phyloP scores from a whole-genome alignment of 1,139 yeast species.

The Hemisphaericaspora lyxosophila region DNA sequence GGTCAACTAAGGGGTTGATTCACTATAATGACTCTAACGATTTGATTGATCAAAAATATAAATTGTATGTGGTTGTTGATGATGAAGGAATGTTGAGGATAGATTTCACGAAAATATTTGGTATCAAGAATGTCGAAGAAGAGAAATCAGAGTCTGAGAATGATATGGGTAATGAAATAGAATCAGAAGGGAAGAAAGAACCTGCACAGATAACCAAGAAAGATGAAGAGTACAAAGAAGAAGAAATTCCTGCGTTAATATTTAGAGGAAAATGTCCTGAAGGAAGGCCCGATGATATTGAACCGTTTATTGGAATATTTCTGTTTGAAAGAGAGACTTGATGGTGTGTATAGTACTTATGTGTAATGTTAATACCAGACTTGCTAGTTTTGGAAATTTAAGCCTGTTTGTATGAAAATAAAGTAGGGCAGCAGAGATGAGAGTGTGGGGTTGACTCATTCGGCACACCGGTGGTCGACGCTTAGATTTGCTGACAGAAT shows the following conservation, averaged over 20 bases:
- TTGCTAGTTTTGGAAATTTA: too few relatives aligned
- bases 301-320: conserved; percentile 58
- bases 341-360: conserved; percentile 15
- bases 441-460: too few relatives aligned
- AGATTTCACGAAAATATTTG: conserved; percentile 52
- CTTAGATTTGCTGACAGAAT: too few relatives aligned
- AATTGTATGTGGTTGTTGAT: conserved; percentile 52
- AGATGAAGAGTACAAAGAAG: conserved; percentile 21
- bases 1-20: conserved; percentile 50
- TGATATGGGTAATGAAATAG: conserved; percentile 7
- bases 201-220: conserved; percentile 13
- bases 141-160: conserved; percentile 5
- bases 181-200: conserved; percentile 9
- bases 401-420: too few relatives aligned
- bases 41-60: conserved; percentile 49
- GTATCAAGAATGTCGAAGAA: conserved; percentile 18
- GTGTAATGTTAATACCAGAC: too few relatives aligned
- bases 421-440: too few relatives aligned
- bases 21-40: conserved; percentile 54
- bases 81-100: conserved; percentile 50
- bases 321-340: conserved; percentile 45
- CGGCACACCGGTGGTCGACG: too few relatives aligned
- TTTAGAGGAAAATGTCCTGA: conserved; percentile 56
- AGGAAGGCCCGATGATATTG: conserved; percentile 52
- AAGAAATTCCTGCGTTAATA: conserved; percentile 46